Base-by-base conservation (phyloP, 139 green algal genomes). In the Chlamydomonas incerta region DNA sequence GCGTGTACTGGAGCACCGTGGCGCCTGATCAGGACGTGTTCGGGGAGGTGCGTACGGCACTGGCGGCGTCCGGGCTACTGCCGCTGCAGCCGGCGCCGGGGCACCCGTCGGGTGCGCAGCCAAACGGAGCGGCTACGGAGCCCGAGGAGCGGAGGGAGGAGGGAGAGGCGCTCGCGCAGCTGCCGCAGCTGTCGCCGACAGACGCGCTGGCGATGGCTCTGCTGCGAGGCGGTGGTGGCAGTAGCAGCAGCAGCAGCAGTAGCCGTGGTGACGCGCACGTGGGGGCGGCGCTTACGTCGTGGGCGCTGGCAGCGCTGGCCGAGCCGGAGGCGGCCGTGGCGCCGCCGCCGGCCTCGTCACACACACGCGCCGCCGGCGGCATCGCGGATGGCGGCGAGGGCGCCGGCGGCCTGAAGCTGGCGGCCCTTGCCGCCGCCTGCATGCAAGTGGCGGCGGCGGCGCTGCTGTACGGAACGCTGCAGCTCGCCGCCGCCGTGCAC, bases 1-100 rank as follows among this genome's bases (percentile, higher is more conserved):
- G 68, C n/a, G 74, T 74, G 58, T 94, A 92, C 81, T 94, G 91
- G 91, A 28, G 50, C 26, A 88, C 72, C 18, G 60, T 81, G 76
- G 52, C 21, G 20, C 11, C 55, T 9, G 13, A 55, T 21, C 47
- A 55, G 72, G 57, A 23, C 9, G 66, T 62, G 26, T 87, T 75
- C 29, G 62, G 70, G 13, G 26, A 80, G 28, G 68, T 85, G 31
- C 68, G 85, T 0, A 4, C 34, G 0, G 79, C 73, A 6, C 65
- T 84, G 28, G n/a, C 23, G 52, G 68, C 67, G 4, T 75, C 69
- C 35, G 66, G 66, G 33, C 68, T 76, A 20, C 26, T 58, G 21
- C 29, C 23, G 75, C 63, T 13, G 26, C 55, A 68, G 72, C 62
- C 41, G 41, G 41, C 41, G 8, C 41, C 41, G 41, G n/a, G n/a